These are phyloP conservation scores for Mycena alexandri DNA, from an alignment of 768 basidiomycete genomes.

Conservation along the genomic window DNA sequence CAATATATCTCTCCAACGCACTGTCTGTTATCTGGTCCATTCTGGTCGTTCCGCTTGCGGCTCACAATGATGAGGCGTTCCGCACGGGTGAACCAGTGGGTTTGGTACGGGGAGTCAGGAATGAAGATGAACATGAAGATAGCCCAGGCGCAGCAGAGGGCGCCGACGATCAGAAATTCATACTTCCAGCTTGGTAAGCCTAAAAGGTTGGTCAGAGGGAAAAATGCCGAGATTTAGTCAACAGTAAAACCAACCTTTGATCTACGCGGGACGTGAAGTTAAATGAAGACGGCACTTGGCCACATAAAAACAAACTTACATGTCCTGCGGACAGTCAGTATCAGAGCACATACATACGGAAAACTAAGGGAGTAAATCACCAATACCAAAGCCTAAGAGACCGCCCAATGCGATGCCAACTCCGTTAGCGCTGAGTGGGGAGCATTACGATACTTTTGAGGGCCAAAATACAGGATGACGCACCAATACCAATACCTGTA, in stretches of 20 bases:
- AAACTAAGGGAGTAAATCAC: slow-evolving; percentile 15
- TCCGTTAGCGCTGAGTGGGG: slow-evolving; percentile 48
- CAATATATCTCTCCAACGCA: neutral
- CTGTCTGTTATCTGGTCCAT: slow-evolving; percentile 44
- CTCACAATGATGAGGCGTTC: slow-evolving; percentile 51
- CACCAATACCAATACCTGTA: slow-evolving; percentile 1
- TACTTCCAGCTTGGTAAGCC: slow-evolving; percentile 37
- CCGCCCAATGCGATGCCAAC: slow-evolving; percentile 56
- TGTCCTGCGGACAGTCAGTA: slow-evolving; percentile 21
- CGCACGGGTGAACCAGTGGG: slow-evolving; percentile 47
- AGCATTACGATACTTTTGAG: slow-evolving; percentile 11
- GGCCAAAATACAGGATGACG: neutral
- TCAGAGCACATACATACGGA: neutral
- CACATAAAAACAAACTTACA: slow-evolving; percentile 17
- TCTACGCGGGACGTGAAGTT: neutral
- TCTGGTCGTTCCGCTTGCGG: slow-evolving; percentile 48
- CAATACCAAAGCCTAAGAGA: slow-evolving; percentile 49
- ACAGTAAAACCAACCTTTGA: slow-evolving; percentile 25
- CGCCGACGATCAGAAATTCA: slow-evolving; percentile 49
- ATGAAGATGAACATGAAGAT: slow-evolving; percentile 47
- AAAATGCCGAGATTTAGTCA: no score
- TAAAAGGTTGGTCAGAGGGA: slow-evolving; percentile 1
- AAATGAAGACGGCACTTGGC: neutral
- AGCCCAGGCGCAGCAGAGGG: slow-evolving; percentile 47
- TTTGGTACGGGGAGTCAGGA: slow-evolving; percentile 50